These are phyloP conservation scores for Stachybotrys elegans DNA, from an alignment of 2,329 filamentous ascomycete genomes.

Conservation along the genomic window DNA sequence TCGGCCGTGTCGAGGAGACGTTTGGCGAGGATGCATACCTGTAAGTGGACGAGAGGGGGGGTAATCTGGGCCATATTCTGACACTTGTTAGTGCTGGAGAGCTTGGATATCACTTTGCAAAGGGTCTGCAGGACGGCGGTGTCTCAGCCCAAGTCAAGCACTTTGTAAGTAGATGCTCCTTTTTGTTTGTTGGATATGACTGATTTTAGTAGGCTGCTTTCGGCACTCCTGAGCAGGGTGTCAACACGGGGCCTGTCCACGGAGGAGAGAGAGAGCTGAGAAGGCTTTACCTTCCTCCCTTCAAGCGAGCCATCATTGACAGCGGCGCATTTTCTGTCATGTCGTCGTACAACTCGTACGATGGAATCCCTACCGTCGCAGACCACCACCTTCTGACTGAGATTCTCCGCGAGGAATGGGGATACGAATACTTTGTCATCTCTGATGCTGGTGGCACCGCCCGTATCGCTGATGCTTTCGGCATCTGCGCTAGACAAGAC, in stretches of 20 bases:
- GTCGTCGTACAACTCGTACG: slow-evolving; percentile 71
- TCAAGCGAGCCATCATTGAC: slow-evolving; percentile 67
- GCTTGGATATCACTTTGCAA: slow-evolving; percentile 53
- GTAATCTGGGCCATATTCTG: too few species aligned
- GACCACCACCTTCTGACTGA: slow-evolving; percentile 62
- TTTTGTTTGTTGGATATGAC: background rate
- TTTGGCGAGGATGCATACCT: slow-evolving; percentile 66
- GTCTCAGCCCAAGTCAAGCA: slow-evolving; percentile 73
- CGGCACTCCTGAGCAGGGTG: slow-evolving; percentile 63
- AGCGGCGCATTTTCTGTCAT: slow-evolving; percentile 64
- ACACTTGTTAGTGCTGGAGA: slow-evolving; percentile 47
- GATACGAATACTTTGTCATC: slow-evolving; percentile 63
- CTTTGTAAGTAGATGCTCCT: slow-evolving; percentile 40
- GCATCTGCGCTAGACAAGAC: slow-evolving; percentile 57
- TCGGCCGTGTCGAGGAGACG: slow-evolving; percentile 69
- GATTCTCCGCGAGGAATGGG: slow-evolving; percentile 68
- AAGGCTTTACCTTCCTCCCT: slow-evolving; percentile 53
- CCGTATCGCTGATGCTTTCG: slow-evolving; percentile 59
- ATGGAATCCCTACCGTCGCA: slow-evolving; percentile 63
- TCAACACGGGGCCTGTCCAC: slow-evolving; percentile 60
- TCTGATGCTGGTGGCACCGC: slow-evolving; percentile 66
- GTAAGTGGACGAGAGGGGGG: slow-evolving; percentile 26
- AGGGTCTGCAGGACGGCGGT: slow-evolving; percentile 57
- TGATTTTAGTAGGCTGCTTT: slow-evolving; percentile 45
- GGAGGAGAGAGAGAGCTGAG: slow-evolving; percentile 49